Evolutionary conservation across 305 asterid species (phyloP).

Genomic region (Solanum chacoense): DNA sequence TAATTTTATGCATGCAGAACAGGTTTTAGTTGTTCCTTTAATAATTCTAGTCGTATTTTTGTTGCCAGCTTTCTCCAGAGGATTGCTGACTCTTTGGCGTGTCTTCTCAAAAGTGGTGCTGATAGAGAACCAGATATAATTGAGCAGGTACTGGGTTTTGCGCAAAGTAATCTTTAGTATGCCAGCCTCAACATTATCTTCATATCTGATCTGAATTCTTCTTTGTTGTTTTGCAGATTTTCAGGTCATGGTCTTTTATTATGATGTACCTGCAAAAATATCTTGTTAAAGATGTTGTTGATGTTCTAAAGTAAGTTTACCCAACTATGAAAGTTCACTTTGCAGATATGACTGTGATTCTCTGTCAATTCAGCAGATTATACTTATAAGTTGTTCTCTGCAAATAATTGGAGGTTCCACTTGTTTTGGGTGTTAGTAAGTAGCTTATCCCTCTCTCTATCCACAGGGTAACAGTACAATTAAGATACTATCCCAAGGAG

Average conservation of each 20-base stretch:
- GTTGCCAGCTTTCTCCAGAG: slow-evolving; percentile 56
- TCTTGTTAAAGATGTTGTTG: slow-evolving; percentile 45
- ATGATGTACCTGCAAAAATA: slow-evolving; percentile 81
- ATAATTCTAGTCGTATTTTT: background rate
- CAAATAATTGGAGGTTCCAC: background rate
- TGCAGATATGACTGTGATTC: background rate
- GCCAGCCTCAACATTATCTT: background rate
- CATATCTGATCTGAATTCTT: background rate
- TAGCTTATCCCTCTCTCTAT: background rate
- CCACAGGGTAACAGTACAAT: slow-evolving; percentile 48
- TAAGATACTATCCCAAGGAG: slow-evolving; percentile 73
- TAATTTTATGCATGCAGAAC: background rate
- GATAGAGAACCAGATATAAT: slow-evolving; percentile 87
- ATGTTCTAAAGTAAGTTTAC: slow-evolving; percentile 53
- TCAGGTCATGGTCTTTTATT: slow-evolving; percentile 72
- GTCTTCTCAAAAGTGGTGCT: slow-evolving; percentile 75
- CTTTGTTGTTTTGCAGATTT: slow-evolving; percentile 43
- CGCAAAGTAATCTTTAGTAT: background rate
- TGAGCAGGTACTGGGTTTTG: slow-evolving; percentile 49
- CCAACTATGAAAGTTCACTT: background rate
- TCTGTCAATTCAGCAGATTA: background rate
- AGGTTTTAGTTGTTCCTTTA: background rate
- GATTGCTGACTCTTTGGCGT: slow-evolving; percentile 43
- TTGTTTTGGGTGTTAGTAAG: background rate
- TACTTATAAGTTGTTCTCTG: background rate